Evolutionary conservation across 768 basidiomycete species (phyloP), one percentile per base, ranked within the genome.

Genomic region (Lyophyllum shimeji): DNA sequence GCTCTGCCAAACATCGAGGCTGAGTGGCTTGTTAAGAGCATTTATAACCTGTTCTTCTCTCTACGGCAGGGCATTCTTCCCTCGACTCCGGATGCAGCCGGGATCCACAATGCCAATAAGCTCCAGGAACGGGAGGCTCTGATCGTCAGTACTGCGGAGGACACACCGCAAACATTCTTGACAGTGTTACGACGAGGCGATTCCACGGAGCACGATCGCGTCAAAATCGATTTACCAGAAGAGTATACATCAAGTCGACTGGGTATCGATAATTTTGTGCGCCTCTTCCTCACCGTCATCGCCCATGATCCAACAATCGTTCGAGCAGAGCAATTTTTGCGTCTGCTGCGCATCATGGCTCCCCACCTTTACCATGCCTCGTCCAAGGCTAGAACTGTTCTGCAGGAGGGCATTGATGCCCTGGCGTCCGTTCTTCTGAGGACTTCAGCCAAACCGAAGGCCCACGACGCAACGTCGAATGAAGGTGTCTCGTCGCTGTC

Each of bases 251-350:
- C 77, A 18, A 76, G 75, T 56, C 71, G 76, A 2, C 76, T 93
- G 13, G 74, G 74, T 18, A 74, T 87, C 63, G 86, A 87, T 57
- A 76, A 91, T 63, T 75, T 90, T 23, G 82, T 89, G 25, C 81
- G 84, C 15, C 75, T 93, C 7, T 84, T 90, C 65, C 76, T 91
- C 27, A 92, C 90, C 1, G 85, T 93, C 56, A 89, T 93, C 52
- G 89, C 88, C 6, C 86, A 90, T 60, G 85, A 90, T 65, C 77
- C 85, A 15, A 75, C 79, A 4, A 84, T 84, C 46, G 68, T 81
- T 21, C 83, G 89, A 20, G 85, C 89, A 1, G 82, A 90, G 59
- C 77, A 85, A 52, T 91, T 91, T 69, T 71, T 93, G 40, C 76
- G 77, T 4, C 72, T 89, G 24, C 73, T 93, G 17, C 80, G 82